Conservation (phyloP, 2,329 filamentous ascomycete species). For the Sordariomycetes sp. region DNA sequence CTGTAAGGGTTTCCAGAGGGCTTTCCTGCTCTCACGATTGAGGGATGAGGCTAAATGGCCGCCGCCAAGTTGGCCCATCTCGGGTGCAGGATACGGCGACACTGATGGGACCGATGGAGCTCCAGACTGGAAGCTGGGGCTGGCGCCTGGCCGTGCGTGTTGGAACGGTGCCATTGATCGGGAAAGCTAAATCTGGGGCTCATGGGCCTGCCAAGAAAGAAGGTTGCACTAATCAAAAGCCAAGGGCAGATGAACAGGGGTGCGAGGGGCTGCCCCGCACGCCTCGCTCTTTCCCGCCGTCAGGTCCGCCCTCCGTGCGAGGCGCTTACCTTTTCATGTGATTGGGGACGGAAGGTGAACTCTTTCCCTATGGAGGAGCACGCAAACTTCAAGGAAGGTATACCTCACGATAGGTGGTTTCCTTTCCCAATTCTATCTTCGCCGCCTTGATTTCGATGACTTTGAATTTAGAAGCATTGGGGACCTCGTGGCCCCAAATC, state of each 20-base stretch:
- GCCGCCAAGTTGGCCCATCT: not conserved
- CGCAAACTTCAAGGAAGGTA: too few relatives aligned
- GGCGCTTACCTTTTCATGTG: not conserved
- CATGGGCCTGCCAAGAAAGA: slow-evolving; percentile 2
- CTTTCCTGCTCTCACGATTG: not conserved
- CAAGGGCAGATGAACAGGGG: not conserved
- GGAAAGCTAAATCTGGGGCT: slow-evolving; percentile 1
- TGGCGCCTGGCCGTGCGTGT: not conserved
- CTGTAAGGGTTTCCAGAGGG: too few relatives aligned
- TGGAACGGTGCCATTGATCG: not conserved
- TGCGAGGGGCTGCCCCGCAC: not conserved
- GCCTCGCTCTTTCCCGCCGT: not conserved
- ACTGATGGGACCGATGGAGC: not conserved
- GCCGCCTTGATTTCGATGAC: too few relatives aligned
- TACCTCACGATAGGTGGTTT: too few relatives aligned
- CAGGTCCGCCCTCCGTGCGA: not conserved
- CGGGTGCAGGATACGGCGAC: not conserved
- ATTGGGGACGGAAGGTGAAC: not conserved
- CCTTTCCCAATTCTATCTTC: too few relatives aligned
- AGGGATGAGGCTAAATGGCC: not conserved
- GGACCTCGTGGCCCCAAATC: too few relatives aligned
- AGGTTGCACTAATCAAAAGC: not conserved
- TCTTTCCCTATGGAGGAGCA: not conserved
- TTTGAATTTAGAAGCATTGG: too few relatives aligned
- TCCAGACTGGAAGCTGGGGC: not conserved